phyloP scores from a whole-genome alignment of 108 stramenopile species.

The Nitzschia palea region DNA sequence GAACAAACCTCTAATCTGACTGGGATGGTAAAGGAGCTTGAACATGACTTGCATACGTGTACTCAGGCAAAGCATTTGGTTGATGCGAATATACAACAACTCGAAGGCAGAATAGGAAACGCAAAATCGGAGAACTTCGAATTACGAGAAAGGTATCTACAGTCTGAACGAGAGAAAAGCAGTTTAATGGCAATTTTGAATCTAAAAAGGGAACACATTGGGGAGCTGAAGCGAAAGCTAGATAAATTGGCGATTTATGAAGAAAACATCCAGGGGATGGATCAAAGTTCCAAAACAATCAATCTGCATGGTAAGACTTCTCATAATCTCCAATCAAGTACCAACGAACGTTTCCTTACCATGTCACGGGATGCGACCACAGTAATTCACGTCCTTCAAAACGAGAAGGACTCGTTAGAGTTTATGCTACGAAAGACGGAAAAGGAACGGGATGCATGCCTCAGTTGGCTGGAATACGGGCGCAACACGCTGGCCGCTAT shows the following conservation, averaged over 20 bases:
- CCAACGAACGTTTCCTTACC: background rate
- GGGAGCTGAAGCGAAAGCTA: background rate
- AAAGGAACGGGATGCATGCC: slow-evolving; percentile 24
- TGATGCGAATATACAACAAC: background rate
- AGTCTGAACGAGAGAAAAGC: background rate
- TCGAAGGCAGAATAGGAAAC: background rate
- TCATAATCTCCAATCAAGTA: background rate
- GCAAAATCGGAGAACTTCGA: background rate
- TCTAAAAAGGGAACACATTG: background rate
- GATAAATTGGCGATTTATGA: background rate
- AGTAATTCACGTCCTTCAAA: background rate
- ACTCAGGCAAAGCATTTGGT: background rate
- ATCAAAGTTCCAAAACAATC: background rate
- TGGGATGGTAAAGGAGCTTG: background rate
- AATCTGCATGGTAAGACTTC: background rate
- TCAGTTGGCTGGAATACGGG: slow-evolving; percentile 17
- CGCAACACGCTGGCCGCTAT: slow-evolving; percentile 14
- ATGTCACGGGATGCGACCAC: background rate
- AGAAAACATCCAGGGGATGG: background rate
- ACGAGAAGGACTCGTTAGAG: background rate
- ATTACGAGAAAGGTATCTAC: background rate
- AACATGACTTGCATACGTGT: background rate
- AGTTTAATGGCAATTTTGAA: background rate
- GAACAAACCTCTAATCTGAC: slow-evolving; percentile 4
- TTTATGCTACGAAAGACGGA: background rate